Base-by-base conservation (phyloP, 371 early-diverging fungal genomes). In the Mucor racemosus region DNA sequence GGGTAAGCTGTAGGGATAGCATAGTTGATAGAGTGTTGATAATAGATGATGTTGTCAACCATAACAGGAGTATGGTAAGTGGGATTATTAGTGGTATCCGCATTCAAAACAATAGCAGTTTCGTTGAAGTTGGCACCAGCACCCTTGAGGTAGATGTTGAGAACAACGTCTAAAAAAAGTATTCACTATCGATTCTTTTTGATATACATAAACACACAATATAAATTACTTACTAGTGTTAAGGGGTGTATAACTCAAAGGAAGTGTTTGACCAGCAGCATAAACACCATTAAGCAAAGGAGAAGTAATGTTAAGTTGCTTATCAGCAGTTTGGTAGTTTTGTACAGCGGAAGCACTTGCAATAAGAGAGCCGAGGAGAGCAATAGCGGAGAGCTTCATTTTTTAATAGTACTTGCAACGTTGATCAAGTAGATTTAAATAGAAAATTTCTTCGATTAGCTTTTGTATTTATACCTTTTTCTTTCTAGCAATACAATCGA, bases 21-120 rank as follows among this genome's bases (percentile, higher is more conserved):
- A 60, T 69, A 80, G 58, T 77, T 80, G 65, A 77, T 58, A 2
- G 73, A 71, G 58, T 77, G 76, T 42, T 80, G 72, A 60, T 77
- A 76, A 13, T 69, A 75, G 7, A 72, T 76, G 1, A 17, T 39
- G 33, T 68, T 72, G 14, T 68, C 72, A 11, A 57, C 63, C 17
- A 54, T 60, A 44, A 65, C 64, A 7, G 64, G 67, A 36, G 42
- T 36, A 26, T 21, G 26, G 31, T 21, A 36, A 8, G 40, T 15
- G 11, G 73, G 62, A 11, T 61, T 68, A 53, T 68, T 69, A 35
- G 71, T 69, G 0, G 73, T 62, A 61, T 77, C 77, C 3, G 75
- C 77, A 57, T 72, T 61, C n/a, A 59, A 54, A 10, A 67, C 68
- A 66, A 80, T 70, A 13, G 61, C 21, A 5, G 58, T 38, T 11